Base-by-base conservation (phyloP, 2,329 filamentous ascomycete species). In the Xylariaceae sp. region DNA sequence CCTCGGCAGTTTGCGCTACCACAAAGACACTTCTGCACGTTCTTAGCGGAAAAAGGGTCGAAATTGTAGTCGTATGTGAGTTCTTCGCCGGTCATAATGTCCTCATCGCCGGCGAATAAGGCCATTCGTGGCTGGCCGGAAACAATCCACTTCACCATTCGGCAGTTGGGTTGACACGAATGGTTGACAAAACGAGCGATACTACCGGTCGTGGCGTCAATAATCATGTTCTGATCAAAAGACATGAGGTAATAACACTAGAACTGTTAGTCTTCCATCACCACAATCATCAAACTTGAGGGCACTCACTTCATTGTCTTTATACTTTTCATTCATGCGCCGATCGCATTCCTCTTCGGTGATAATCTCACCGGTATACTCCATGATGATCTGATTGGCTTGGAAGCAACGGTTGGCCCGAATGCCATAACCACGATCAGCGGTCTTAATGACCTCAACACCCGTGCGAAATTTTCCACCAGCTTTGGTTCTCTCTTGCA, bases 241-340 rank as follows among this genome's bases (percentile, higher is more conserved):
- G 91, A 92, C 94, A 99, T 99, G 53, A 99, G 80, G 74, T 99
- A 99, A 75, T 96, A 97, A 75, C 92, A 96, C 90, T 96, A 67
- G 30, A 51, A 17, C 35, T 15, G 57, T 60, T 50, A 66, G 64
- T 62, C 50, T 55, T 17, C 4, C 47, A 2, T 39, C 15, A 18
- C 3, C 18, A 56, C 17, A 30, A 44, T 57, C 57, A 59, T 67
- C 34, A 23, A 56, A 23, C 34, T 17, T 55, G 42, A 17, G 10
- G 17, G 6, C 17, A 73, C 85, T 73, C 73, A 96, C 92, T 76
- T 94, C 88, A 68, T 96, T 96, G 72, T 96, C 84, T 74, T 94
- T 95, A 78, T 99, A 99, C 60, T 89, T 83, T 63, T 93, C 88
- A 61, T 89, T 91, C 92, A 97, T 97, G 57, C 94, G 87, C 51